phyloP scores from a whole-genome alignment of 2,329 filamentous ascomycete species.

The Nannizziopsis barbatae region DNA sequence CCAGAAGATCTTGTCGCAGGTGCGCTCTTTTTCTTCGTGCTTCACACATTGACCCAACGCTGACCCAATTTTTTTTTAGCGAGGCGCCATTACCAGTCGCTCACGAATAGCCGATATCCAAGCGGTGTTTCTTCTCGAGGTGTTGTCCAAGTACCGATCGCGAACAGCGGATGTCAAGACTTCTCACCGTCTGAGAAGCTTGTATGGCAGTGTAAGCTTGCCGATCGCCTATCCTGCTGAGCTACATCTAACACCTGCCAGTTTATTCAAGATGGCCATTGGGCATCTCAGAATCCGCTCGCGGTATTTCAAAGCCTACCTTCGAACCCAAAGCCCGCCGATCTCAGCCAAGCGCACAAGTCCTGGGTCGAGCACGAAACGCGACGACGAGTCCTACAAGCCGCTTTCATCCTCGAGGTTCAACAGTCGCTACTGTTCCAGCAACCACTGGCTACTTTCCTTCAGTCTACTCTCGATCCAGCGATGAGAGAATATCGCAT shows the following conservation, averaged over 20 bases:
- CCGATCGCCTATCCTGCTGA: background rate
- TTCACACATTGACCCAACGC: background rate
- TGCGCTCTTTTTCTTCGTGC: slow-evolving; percentile 2
- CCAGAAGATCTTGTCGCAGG: slow-evolving; percentile 23
- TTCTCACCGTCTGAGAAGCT: slow-evolving; percentile 25
- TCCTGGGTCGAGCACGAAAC: slow-evolving; percentile 30
- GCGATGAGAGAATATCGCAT: slow-evolving; percentile 11
- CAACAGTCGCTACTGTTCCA: slow-evolving; percentile 26
- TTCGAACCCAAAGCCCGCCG: slow-evolving; percentile 18
- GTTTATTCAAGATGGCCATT: slow-evolving; percentile 23
- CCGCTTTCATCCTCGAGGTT: slow-evolving; percentile 26
- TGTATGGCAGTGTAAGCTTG: slow-evolving; percentile 26
- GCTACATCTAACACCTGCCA: slow-evolving; percentile 12
- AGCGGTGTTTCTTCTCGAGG: slow-evolving; percentile 27
- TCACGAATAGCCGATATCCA: slow-evolving; percentile 28
- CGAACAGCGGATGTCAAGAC: slow-evolving; percentile 25
- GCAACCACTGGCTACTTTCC: slow-evolving; percentile 22
- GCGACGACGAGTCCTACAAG: slow-evolving; percentile 26
- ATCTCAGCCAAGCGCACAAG: slow-evolving; percentile 22
- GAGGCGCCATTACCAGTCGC: slow-evolving; percentile 25
- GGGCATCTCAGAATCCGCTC: slow-evolving; percentile 22
- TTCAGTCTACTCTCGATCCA: slow-evolving; percentile 17
- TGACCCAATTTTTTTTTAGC: slow-evolving; percentile 13
- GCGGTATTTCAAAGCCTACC: slow-evolving; percentile 23
- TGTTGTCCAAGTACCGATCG: slow-evolving; percentile 26